A percentile compares a stretch with the other conserved stretches of the same genome.
Evolutionary conservation across 2,329 filamentous ascomycete species (phyloP).

Genomic region (Xylariaceae sp.): DNA sequence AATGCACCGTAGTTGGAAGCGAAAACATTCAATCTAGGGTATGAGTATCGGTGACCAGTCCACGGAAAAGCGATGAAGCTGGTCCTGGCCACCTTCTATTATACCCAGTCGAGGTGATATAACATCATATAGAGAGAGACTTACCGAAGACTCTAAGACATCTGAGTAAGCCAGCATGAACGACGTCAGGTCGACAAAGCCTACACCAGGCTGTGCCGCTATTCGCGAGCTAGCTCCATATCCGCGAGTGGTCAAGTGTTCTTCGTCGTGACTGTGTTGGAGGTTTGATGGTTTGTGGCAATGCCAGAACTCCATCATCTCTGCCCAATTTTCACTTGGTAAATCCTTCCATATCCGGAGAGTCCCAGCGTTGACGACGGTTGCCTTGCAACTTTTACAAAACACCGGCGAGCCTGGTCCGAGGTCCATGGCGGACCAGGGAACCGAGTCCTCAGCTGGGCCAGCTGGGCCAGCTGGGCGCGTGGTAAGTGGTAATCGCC

Average conservation of each 20-base stretch:
- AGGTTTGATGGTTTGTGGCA: constrained; percentile 78
- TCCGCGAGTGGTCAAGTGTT: constrained; percentile 58
- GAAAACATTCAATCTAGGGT: constrained; percentile 50
- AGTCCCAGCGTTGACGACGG: constrained; percentile 34
- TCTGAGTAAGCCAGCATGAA: constrained; percentile 67
- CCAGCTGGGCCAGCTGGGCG: not conserved
- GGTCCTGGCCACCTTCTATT: constrained; percentile 59
- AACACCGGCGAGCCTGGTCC: constrained; percentile 34
- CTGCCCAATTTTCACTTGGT: constrained; percentile 95
- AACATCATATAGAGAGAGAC: constrained; percentile 21
- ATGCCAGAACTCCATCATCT: constrained; percentile 99
- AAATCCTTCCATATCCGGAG: constrained; percentile 77
- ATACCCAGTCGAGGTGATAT: constrained; percentile 36
- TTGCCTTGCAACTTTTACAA: constrained; percentile 37
- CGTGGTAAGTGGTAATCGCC: constrained; percentile 45
- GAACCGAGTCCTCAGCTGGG: constrained; percentile 36
- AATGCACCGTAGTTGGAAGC: constrained; percentile 30
- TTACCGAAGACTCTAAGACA: constrained; percentile 45
- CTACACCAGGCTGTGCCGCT: constrained; percentile 57
- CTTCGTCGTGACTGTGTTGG: constrained; percentile 30
- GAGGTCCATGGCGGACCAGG: constrained; percentile 54
- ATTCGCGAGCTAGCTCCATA: constrained; percentile 80
- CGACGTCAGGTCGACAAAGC: constrained; percentile 74
- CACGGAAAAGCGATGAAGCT: constrained; percentile 40
- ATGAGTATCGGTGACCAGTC: constrained; percentile 63